Base-by-base conservation (phyloP, 1,284 basidiomycete species). In the Waitea zeae region DNA sequence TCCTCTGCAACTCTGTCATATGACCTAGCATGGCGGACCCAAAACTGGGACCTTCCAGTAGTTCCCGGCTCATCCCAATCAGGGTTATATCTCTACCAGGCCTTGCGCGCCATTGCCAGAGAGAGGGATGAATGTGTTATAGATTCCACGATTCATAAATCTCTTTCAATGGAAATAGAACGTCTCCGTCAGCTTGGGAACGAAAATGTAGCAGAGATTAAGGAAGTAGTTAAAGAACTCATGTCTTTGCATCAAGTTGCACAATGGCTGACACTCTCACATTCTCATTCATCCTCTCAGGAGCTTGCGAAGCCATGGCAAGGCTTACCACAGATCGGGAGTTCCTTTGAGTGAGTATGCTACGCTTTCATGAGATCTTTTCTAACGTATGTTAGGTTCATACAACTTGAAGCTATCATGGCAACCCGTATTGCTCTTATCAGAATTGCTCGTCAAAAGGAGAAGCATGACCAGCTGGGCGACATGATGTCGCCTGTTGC, bases 21-120 rank as follows among this genome's bases (percentile, higher is more conserved):
- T 51, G 69, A 75, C 30, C 59, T 92, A 1, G 89, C 81, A 4
- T 95, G 90, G 90, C 67, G 87, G 26, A 87, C 87, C 1, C 78
- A 81, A 37, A 77, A 75, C 1, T 97, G 93, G 92, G 89, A 97
- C 50, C 59, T 95, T 9, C 88, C 92, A 0, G 67, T 84, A 34
- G 56, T 58, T 12, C 43, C 54, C 7, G 53, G 53, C 2, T 49
- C 54, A 31, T 53, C 58, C 11, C 58, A 61, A 17, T 52, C 69
- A 4, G 71, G 67, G n/a, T 59, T 67, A 12, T 58, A 75, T 1
- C 56, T 95, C 3, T 96, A 92, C 53, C 59, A 67, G 17, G 76
- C 84, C 9, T 61, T 98, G 17, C 71, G 80, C 19, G 73, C 83
- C 0, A 58, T 87, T 9, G 70, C 89, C 44, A 66, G 80, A 4